Evolutionary conservation across 176 grass and related monocot species (phyloP).

Genomic region (Carex parvula): DNA sequence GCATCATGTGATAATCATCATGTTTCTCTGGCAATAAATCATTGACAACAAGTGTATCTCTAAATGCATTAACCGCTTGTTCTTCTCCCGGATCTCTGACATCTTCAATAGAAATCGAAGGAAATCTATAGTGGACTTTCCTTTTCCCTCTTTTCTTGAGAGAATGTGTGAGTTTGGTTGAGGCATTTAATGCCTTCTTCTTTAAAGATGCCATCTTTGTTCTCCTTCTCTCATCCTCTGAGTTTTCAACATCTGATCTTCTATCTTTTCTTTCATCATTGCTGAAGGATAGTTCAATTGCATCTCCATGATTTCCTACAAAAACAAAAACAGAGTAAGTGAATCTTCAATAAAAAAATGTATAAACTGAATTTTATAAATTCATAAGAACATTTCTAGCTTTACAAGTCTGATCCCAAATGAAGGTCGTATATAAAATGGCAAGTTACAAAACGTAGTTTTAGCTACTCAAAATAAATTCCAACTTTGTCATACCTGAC

Average conservation of each 20-base stretch:
- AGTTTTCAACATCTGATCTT: conserved; percentile 58
- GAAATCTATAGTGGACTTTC: conserved; percentile 84
- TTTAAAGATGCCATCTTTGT: conserved; percentile 81
- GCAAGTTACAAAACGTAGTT: conserved; percentile 16
- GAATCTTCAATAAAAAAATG: neutral
- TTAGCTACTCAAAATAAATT: neutral
- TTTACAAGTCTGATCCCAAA: conserved; percentile 35
- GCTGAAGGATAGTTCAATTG: conserved; percentile 61
- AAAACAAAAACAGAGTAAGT: neutral
- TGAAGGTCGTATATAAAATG: neutral
- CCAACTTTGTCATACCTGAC: neutral
- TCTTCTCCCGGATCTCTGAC: conserved; percentile 92
- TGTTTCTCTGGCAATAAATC: conserved; percentile 73
- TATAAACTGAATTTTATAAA: neutral
- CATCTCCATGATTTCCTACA: conserved; percentile 57
- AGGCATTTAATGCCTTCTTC: conserved; percentile 80
- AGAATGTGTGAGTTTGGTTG: conserved; percentile 41
- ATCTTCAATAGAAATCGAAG: conserved; percentile 90
- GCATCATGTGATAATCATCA: conserved; percentile 92
- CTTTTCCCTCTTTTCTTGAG: conserved; percentile 85
- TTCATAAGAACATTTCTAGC: conserved; percentile 6
- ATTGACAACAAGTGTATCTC: conserved; percentile 53
- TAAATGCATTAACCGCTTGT: conserved; percentile 69
- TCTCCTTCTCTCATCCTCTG: conserved; percentile 88
- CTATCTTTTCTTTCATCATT: conserved; percentile 48